Evolutionary conservation across 768 basidiomycete species (phyloP).

Genomic region (Hebeloma cylindrosporum): DNA sequence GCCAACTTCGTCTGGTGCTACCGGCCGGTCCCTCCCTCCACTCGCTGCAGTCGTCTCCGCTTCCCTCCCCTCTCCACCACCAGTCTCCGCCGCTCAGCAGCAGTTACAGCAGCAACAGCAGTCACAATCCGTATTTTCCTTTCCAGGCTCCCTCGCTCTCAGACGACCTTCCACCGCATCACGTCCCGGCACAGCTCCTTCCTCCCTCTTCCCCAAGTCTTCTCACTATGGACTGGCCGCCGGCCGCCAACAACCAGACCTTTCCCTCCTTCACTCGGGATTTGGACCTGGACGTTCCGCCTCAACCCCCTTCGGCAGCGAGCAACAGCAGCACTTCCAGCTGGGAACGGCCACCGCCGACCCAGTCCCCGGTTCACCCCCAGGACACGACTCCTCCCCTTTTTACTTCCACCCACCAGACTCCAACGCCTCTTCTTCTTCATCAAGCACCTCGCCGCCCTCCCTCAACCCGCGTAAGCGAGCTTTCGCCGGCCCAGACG

Average conservation of each 20-base stretch:
- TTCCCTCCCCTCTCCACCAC: constrained; percentile 45
- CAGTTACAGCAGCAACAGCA: constrained; percentile 37
- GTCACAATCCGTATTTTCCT: constrained; percentile 52
- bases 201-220: constrained; percentile 49
- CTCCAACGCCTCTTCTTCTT: constrained; percentile 25
- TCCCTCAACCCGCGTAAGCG: constrained; percentile 56
- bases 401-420: constrained; percentile 78
- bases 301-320: constrained; percentile 19
- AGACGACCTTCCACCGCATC: constrained; percentile 58
- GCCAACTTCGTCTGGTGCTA: constrained; percentile 47
- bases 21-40: constrained; percentile 61
- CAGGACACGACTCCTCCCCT: constrained; percentile 55
- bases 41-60: constrained; percentile 78
- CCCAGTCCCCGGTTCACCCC: constrained; percentile 18
- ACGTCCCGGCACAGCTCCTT: constrained; percentile 73
- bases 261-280: constrained; percentile 30
- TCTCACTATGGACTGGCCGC: constrained; percentile 52
- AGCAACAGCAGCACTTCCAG: constrained; percentile 13
- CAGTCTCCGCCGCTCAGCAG: constrained; percentile 36
- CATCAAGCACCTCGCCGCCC: constrained; percentile 23
- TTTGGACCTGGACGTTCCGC: constrained; percentile 38
- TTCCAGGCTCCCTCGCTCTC: constrained; percentile 53
- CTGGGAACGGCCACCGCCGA: constrained; percentile 1
- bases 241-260: constrained; percentile 30
- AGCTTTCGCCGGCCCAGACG: constrained; percentile 59